A percentile compares a stretch with the other conserved stretches of the same genome.
Conservation (phyloP, 2,329 filamentous ascomycete genomes). For the Talaromyces sp. region DNA sequence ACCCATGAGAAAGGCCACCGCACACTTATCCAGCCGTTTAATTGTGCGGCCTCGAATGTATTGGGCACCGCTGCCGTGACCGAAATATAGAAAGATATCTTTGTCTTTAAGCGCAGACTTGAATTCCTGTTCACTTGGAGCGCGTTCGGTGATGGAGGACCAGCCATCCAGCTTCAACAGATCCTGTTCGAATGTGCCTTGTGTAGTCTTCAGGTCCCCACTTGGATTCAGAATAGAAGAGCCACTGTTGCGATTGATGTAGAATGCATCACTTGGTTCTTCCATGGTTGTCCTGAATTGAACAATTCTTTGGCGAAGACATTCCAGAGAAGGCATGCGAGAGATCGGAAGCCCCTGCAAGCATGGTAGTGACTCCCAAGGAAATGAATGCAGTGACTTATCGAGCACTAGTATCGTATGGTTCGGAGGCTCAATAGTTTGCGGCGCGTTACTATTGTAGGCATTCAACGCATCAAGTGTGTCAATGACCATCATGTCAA, state of each 20-base stretch:
- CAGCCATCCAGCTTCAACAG: conserved; percentile 55
- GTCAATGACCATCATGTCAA: conserved; percentile 84
- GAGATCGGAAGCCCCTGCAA: conserved; percentile 74
- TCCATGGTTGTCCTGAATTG: conserved; percentile 34
- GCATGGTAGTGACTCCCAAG: conserved; percentile 92
- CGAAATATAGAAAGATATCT: conserved; percentile 85
- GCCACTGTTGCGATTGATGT: conserved; percentile 43
- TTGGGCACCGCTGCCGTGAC: conserved; percentile 89
- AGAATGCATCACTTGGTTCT: conserved; percentile 36
- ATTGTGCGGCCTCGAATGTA: conserved; percentile 85
- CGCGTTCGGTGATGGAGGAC: conserved; percentile 61
- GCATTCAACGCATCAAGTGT: conserved; percentile 75
- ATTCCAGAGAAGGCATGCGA: conserved; percentile 78
- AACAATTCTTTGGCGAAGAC: conserved; percentile 68
- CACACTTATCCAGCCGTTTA: conserved; percentile 69
- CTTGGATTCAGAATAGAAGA: conserved; percentile 83
- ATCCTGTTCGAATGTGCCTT: conserved; percentile 63
- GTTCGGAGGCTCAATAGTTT: conserved; percentile 21
- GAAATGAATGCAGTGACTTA: conserved; percentile 83
- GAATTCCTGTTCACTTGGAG: conserved; percentile 74
- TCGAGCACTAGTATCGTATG: conserved; percentile 90
- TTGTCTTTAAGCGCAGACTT: conserved; percentile 58
- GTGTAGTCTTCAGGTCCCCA: conserved; percentile 73
- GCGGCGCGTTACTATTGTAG: conserved; percentile 57
- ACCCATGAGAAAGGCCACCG: conserved; percentile 84